phyloP scores from a whole-genome alignment of 2,329 filamentous ascomycete species.

The Orbilia javanica region DNA sequence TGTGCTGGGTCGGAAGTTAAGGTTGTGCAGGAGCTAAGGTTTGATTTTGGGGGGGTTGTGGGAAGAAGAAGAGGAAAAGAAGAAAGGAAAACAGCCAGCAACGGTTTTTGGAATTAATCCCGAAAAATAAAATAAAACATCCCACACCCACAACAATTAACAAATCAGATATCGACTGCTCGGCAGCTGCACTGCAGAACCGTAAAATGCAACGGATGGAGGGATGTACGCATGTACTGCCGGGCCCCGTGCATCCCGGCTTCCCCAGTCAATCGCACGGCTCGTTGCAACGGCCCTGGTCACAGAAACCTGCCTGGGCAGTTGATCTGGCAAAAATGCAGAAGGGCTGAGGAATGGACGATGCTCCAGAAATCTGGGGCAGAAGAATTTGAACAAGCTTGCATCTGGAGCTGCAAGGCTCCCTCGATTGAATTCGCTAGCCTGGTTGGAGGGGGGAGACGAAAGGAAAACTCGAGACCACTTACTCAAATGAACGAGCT shows the following conservation, averaged over 20 bases:
- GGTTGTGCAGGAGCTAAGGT: slow-evolving; percentile 13
- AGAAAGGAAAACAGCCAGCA: slow-evolving; percentile 27
- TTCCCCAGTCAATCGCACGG: slow-evolving; percentile 22
- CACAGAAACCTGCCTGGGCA: slow-evolving; percentile 15
- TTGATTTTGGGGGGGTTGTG: slow-evolving; percentile 31
- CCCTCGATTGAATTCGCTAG: slow-evolving; percentile 4
- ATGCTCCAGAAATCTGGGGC: not conserved
- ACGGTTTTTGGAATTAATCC: slow-evolving; percentile 39
- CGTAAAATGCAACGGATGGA: slow-evolving; percentile 23
- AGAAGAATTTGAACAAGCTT: slow-evolving; percentile 21
- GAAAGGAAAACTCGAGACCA: slow-evolving; percentile 23
- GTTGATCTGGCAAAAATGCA: slow-evolving; percentile 49
- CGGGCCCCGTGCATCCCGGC: not conserved
- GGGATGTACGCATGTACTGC: slow-evolving; percentile 15
- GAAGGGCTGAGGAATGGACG: slow-evolving; percentile 39
- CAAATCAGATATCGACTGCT: slow-evolving; percentile 48
- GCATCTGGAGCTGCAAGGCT: slow-evolving; percentile 32
- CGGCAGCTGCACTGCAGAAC: slow-evolving; percentile 8
- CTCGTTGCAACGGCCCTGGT: slow-evolving; percentile 3
- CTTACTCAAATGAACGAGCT: slow-evolving; percentile 22
- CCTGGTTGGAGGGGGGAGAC: not conserved
- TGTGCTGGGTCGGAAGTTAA: slow-evolving; percentile 29
- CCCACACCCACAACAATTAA: slow-evolving; percentile 57
- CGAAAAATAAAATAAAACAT: slow-evolving; percentile 47
- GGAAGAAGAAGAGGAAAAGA: slow-evolving; percentile 26